phyloP scores from a whole-genome alignment of 768 basidiomycete genomes.

The Boletales sp. region DNA sequence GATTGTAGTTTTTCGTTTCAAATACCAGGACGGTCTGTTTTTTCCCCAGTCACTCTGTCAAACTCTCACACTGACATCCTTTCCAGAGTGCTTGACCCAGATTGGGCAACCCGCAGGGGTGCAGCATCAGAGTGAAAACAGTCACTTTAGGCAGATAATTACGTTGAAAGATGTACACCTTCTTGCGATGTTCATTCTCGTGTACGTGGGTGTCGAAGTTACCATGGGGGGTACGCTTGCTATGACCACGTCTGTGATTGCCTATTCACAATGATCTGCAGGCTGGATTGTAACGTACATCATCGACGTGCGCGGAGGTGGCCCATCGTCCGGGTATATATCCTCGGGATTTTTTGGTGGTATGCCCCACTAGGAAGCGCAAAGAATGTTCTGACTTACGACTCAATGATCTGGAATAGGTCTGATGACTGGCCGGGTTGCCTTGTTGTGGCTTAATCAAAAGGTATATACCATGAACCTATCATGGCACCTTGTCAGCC shows the following conservation, averaged over 20 bases:
- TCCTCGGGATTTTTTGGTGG: constrained; percentile 58
- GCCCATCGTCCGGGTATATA: constrained; percentile 45
- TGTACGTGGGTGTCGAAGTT: constrained; percentile 71
- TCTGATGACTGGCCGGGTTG: constrained; percentile 53
- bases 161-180: constrained; percentile 52
- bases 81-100: constrained; percentile 48
- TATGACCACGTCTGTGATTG: neutral
- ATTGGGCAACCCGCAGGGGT: constrained; percentile 49
- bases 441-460: constrained; percentile 53
- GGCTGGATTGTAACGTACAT: constrained; percentile 73
- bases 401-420: constrained; percentile 32
- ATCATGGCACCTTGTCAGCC: neutral
- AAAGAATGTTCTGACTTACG: no score
- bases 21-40: constrained; percentile 60
- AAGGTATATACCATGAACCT: constrained; percentile 31
- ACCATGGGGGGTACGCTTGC: constrained; percentile 35
- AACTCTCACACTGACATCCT: neutral
- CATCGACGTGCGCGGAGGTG: constrained; percentile 41
- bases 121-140: constrained; percentile 31
- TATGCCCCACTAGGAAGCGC: constrained; percentile 13
- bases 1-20: constrained; percentile 59
- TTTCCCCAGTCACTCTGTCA: neutral
- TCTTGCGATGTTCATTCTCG: constrained; percentile 58
- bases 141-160: constrained; percentile 50
- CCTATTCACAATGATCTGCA: constrained; percentile 14